A percentile compares a stretch with the other conserved stretches of the same genome.
phyloP scores from a whole-genome alignment of 2,329 filamentous ascomycete genomes.

The Fusarium sp. region DNA sequence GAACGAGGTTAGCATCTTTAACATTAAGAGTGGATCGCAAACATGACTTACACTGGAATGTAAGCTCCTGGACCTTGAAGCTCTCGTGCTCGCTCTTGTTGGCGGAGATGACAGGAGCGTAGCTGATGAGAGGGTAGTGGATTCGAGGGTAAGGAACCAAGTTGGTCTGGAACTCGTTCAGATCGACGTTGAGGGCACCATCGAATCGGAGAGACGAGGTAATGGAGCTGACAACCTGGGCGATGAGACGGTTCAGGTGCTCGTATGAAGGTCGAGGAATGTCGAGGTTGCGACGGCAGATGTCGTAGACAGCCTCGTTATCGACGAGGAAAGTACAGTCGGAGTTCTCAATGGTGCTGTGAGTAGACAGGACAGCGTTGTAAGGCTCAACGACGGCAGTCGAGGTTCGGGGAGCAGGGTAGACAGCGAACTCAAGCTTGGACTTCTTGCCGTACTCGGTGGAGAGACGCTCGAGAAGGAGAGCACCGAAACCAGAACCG shows the following conservation, averaged over 20 bases:
- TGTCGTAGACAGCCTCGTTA: conserved; percentile 80
- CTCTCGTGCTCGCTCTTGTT: conserved; percentile 86
- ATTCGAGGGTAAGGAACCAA: conserved; percentile 79
- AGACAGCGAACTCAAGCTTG: conserved; percentile 80
- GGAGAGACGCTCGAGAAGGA: conserved; percentile 77
- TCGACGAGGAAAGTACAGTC: conserved; percentile 82
- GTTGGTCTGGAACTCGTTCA: conserved; percentile 84
- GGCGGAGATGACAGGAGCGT: conserved; percentile 76
- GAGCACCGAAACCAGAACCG: conserved; percentile 77
- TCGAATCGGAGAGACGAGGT: conserved; percentile 79
- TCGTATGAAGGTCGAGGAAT: conserved; percentile 76
- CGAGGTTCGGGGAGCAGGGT: conserved; percentile 75
- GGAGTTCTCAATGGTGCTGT: conserved; percentile 82
- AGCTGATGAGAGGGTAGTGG: conserved; percentile 79
- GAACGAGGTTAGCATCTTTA: conserved; percentile 41
- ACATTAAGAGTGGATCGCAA: neutral
- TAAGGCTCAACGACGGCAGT: conserved; percentile 79
- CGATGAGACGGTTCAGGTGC: conserved; percentile 78
- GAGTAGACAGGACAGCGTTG: conserved; percentile 78
- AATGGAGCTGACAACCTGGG: conserved; percentile 79
- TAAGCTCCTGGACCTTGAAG: conserved; percentile 84
- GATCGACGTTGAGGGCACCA: conserved; percentile 77
- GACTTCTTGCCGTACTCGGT: conserved; percentile 81
- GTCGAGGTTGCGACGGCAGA: conserved; percentile 77
- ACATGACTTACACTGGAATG: conserved; percentile 72